Evolutionary conservation across 2,329 filamentous ascomycete genomes (phyloP), one percentile per base, ranked within the genome.

Genomic region (Fusarium zealandicum): DNA sequence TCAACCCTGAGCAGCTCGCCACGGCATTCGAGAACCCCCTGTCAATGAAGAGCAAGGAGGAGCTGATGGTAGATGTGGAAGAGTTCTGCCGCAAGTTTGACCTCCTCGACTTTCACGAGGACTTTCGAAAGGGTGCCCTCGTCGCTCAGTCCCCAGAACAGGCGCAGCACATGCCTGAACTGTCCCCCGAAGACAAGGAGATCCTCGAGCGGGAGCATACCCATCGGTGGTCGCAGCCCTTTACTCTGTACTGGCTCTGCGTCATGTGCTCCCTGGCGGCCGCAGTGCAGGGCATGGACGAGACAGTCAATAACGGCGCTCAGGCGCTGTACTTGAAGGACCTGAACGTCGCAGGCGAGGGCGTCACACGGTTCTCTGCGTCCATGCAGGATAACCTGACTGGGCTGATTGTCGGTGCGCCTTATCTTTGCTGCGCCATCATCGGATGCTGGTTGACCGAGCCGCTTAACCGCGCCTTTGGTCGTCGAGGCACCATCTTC

Each of bases 61-160:
- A 69, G 41, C 42, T 73, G 10, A 41, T 71, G 11, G 54, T 54
- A 10, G 73, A 75, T 25, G 74, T 72, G 10, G 67, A 73, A 36
- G 32, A 45, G 4, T 77, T 77, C 51, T 67, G 71, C 32, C 57
- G 69, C 4, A 56, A 64, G 32, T 69, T 65, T 32, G 72, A 70
- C 7, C 64, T 76, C 8, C 46, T 47, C 10, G 69, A 72, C 14
- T 54, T 73, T 25, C 61, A 67, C 10, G 71, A 73, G 13, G 77
- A 77, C 35, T 84, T 84, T 63, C 75, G 75, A 36, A 70, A 80
- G 40, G 81, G 80, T 4, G 81, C 80, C 7, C 71, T 82, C 16
- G 66, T 82, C 28, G 81, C 81, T 5, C 79, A 73, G 46, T 72
- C 74, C 2, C 75, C 73, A 9, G 74, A 76, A 49, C 59, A 57